Percentiles rank a stretch among this genome's conserved stretches.
Evolutionary conservation across 2,329 filamentous ascomycete genomes (phyloP).

Genomic region (Epichloe gansuensis): DNA sequence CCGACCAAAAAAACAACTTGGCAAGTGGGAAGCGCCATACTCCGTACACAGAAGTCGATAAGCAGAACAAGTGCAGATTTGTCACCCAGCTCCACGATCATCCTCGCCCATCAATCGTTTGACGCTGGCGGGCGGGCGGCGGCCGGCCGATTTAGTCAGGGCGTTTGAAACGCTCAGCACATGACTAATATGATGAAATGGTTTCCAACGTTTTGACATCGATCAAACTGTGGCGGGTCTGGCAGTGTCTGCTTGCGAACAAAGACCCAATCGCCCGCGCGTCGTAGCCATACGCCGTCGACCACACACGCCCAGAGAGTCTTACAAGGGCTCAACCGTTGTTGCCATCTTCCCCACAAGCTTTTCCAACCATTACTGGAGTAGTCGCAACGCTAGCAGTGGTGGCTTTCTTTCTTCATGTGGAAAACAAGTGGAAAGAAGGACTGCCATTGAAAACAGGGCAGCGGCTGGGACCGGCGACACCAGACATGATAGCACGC

Average conservation of each 20-base stretch:
- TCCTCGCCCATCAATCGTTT: background rate
- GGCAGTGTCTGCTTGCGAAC: background rate
- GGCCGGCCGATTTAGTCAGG: background rate
- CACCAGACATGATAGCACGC: background rate
- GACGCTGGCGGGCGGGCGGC: too few species aligned
- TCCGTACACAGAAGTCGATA: too few species aligned
- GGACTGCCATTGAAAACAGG: background rate
- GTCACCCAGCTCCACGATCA: background rate
- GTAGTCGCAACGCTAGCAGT: background rate
- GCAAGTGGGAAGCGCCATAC: too few species aligned
- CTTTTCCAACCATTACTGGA: background rate
- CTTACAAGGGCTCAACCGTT: background rate
- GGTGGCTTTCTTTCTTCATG: background rate
- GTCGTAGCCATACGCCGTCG: background rate
- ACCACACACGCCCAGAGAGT: background rate
- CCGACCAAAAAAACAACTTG: background rate
- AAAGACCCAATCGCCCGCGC: background rate
- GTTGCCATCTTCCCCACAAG: background rate
- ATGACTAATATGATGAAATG: too few species aligned
- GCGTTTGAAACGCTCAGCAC: too few species aligned
- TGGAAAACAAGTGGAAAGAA: background rate
- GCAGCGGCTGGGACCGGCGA: slow-evolving; percentile 4
- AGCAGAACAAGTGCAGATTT: background rate
- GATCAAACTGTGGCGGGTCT: too few species aligned
- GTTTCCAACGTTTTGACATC: too few species aligned